Percentiles rank a stretch among this genome's conserved stretches.
phyloP scores from a whole-genome alignment of 345 rosid genomes.

The Toxicodendron radicans region DNA sequence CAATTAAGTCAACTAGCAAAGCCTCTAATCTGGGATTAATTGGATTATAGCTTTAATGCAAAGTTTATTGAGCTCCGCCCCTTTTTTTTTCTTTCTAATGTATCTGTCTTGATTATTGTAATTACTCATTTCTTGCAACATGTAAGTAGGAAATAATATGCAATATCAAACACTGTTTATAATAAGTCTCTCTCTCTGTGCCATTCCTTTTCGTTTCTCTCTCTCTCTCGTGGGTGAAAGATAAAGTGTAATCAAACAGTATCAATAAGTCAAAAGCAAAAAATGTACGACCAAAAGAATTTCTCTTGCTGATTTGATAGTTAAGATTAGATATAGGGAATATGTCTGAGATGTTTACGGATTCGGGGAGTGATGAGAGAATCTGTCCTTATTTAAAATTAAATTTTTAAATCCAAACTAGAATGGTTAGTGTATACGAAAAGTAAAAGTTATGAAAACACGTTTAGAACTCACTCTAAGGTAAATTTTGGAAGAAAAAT shows the following conservation, averaged over 20 bases:
- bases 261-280: neutral
- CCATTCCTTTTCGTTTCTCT: neutral
- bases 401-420: no score
- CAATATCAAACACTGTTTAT: neutral
- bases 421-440: no score
- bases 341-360: no score
- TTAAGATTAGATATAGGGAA: neutral
- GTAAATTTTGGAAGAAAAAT: no score
- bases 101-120: neutral
- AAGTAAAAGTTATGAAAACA: no score
- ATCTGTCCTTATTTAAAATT: no score
- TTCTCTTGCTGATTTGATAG: neutral
- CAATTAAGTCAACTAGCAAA: neutral
- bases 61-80: no score
- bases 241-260: neutral
- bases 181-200: neutral
- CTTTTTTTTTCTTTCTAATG: no score
- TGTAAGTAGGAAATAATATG: neutral
- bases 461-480: no score
- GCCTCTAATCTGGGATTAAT: neutral
- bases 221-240: neutral
- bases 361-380: no score
- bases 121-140: neutral
- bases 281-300: neutral
- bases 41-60: slow-evolving; percentile 19